Evolutionary conservation across 108 stramenopile genomes (phyloP), one percentile per base, ranked within the genome.

Genomic region (Fragilariopsis cylindrus): DNA sequence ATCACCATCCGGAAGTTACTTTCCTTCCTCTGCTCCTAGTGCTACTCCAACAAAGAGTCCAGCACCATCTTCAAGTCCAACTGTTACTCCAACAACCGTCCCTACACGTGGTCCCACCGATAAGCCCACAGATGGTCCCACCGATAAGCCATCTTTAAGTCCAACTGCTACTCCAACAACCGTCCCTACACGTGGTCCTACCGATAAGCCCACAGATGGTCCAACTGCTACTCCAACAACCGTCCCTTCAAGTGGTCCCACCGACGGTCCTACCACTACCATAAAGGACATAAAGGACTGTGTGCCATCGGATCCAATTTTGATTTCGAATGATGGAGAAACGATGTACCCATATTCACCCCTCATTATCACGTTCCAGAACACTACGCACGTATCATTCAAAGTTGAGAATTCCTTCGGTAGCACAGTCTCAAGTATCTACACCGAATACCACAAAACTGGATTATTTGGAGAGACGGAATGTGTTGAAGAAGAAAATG

Each of bases 211-310:
- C 44, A 71, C 76, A 3, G 41, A 69, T 44, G 49, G 50, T 49
- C 76, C 76, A 39, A 66, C 70, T 13, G 42, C 60, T 4, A 8
- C 58, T 8, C 58, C 58, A 16, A 16, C 58, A 0, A 16, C 74
- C 39, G 65, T 57, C 39, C 74, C 74, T 3, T 47, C 74, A 18
- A 21, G 66, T 41, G 42, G 74, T 7, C 63, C 66, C n/a, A n/a
- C 64, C 5, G 8, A 41, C 40, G 41, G 43, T 52, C 74, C 52
- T 66, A 30, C 45, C 11, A 8, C 45, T 3, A 44, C 9, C 12
- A 13, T 13, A 1, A 9, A 9, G 7, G 63, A 62, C 21, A 30
- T 30, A 2, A 41, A 30, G 30, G 60, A 40, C 6, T 53, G 42
- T 50, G 11, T 49, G 11, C 48, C 44, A 15, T 21, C 18, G 42